Conservation (phyloP, 805 yeast genomes). For the Metschnikowia koreensis region DNA sequence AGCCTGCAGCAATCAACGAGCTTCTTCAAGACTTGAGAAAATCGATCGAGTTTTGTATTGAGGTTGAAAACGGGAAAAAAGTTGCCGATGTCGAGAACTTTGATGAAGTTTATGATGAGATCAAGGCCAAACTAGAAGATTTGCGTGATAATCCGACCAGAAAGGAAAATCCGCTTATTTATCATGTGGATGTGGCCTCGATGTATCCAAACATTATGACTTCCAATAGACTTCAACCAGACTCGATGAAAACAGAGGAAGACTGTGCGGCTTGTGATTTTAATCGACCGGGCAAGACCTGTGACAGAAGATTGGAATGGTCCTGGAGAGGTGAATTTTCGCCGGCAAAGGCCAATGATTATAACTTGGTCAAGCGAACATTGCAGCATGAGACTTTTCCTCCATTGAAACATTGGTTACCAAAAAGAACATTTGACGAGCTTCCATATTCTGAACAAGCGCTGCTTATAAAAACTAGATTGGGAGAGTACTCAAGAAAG, state of each 20-base stretch:
- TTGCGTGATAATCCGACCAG: constrained; percentile 63
- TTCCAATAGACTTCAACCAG: constrained; percentile 95
- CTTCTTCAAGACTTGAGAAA: constrained; percentile 67
- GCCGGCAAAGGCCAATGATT: constrained; percentile 90
- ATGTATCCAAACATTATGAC: constrained; percentile 99
- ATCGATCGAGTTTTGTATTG: constrained; percentile 79
- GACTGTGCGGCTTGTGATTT: constrained; percentile 98
- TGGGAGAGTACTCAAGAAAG: constrained; percentile 81
- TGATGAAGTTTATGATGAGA: constrained; percentile 65
- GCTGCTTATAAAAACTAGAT: constrained; percentile 64
- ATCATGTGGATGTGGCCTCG: constrained; percentile 98
- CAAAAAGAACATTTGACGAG: constrained; percentile 69
- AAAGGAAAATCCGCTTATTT: constrained; percentile 78
- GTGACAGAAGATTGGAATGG: constrained; percentile 93
- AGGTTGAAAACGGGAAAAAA: constrained; percentile 71
- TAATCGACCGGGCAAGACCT: constrained; percentile 88
- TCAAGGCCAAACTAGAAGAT: constrained; percentile 53
- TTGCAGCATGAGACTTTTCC: constrained; percentile 78
- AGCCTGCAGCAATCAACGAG: constrained; percentile 80
- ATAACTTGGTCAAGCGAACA: constrained; percentile 83
- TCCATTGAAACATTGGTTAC: constrained; percentile 52
- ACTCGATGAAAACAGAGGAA: constrained; percentile 90
- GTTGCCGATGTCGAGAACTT: constrained; percentile 78
- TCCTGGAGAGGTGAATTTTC: constrained; percentile 97
- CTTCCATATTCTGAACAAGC: constrained; percentile 78